Percentiles rank a stretch among this genome's conserved stretches.
Evolutionary conservation across 2,329 filamentous ascomycete genomes (phyloP).

Genomic region (Pestalotiopsis sp.): DNA sequence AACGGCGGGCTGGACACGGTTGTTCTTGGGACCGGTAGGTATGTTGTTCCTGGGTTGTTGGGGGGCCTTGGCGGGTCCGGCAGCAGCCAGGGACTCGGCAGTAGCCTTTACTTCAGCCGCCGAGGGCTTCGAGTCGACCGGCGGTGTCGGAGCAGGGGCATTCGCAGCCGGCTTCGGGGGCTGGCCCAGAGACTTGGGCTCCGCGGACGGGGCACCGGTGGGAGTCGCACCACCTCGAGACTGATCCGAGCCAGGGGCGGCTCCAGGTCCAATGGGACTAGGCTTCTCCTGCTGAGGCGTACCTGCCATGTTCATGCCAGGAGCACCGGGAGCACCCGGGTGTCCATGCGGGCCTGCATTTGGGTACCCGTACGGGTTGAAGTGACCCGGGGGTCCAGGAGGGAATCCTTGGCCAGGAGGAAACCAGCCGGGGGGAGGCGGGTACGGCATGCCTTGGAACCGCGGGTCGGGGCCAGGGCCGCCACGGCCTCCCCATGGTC

Average conservation of each 20-base stretch:
- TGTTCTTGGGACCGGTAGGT: slow-evolving; percentile 52
- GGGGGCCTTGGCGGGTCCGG: slow-evolving; percentile 37
- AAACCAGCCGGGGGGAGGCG: slow-evolving; percentile 78
- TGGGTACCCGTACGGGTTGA: slow-evolving; percentile 28
- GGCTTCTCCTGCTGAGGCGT: slow-evolving; percentile 48
- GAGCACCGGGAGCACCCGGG: slow-evolving; percentile 33
- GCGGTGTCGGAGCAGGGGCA: slow-evolving; percentile 61
- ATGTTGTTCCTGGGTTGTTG: slow-evolving; percentile 39
- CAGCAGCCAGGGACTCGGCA: slow-evolving; percentile 50
- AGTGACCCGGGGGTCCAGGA: slow-evolving; percentile 61
- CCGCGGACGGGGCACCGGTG: slow-evolving; percentile 49
- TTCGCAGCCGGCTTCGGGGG: slow-evolving; percentile 46
- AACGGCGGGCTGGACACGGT: slow-evolving; percentile 66
- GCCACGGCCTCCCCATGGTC: slow-evolving; percentile 57
- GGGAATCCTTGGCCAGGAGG: slow-evolving; percentile 78
- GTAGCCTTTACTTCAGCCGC: slow-evolving; percentile 55
- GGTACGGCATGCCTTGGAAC: slow-evolving; percentile 78
- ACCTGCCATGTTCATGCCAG: slow-evolving; percentile 33
- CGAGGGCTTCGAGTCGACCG: slow-evolving; percentile 70
- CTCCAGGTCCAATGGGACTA: slow-evolving; percentile 54
- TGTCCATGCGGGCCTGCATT: slow-evolving; percentile 51
- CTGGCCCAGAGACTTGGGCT: slow-evolving; percentile 56
- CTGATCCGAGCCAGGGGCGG: slow-evolving; percentile 50
- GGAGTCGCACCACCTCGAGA: slow-evolving; percentile 48
- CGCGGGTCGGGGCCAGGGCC: slow-evolving; percentile 63